These are phyloP conservation scores for Verticillium dahliae DNA, from an alignment of 2,329 filamentous ascomycete genomes.

Conservation along the genomic window DNA sequence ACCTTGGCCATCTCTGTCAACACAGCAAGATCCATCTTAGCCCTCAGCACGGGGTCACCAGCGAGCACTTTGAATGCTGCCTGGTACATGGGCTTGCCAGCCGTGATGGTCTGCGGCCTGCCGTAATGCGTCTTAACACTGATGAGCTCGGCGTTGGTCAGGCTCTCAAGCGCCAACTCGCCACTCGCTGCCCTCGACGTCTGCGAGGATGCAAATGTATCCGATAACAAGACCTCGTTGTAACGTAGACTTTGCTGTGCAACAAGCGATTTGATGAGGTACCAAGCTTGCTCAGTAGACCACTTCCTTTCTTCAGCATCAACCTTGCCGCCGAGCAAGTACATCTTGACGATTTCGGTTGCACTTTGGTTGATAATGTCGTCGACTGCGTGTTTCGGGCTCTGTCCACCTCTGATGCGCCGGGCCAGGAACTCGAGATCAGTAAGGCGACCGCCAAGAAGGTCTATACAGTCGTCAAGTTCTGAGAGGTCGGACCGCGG, in stretches of 20 bases:
- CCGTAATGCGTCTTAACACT: slow-evolving; percentile 67
- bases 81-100: slow-evolving; percentile 80
- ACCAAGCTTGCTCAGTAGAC: slow-evolving; percentile 85
- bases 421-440: slow-evolving; percentile 93
- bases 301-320: slow-evolving; percentile 52
- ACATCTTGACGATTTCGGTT: slow-evolving; percentile 90
- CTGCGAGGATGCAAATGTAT: slow-evolving; percentile 60
- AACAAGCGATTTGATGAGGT: slow-evolving; percentile 73
- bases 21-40: slow-evolving; percentile 66
- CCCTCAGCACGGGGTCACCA: slow-evolving; percentile 64
- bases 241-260: slow-evolving; percentile 65
- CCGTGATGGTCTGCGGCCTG: slow-evolving; percentile 68
- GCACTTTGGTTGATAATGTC: slow-evolving; percentile 88
- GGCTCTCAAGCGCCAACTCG: slow-evolving; percentile 69
- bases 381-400: slow-evolving; percentile 69
- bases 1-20: slow-evolving; percentile 62
- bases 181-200: slow-evolving; percentile 47
- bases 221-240: slow-evolving; percentile 75
- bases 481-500: slow-evolving; percentile 50
- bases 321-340: slow-evolving; percentile 59
- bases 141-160: slow-evolving; percentile 84
- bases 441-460: slow-evolving; percentile 84
- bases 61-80: slow-evolving; percentile 72
- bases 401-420: slow-evolving; percentile 80
- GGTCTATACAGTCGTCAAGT: slow-evolving; percentile 73